A percentile compares a stretch with the other conserved stretches of the same genome.
Conservation (phyloP, 1,284 basidiomycete genomes). For the Gymnopus androsaceus region DNA sequence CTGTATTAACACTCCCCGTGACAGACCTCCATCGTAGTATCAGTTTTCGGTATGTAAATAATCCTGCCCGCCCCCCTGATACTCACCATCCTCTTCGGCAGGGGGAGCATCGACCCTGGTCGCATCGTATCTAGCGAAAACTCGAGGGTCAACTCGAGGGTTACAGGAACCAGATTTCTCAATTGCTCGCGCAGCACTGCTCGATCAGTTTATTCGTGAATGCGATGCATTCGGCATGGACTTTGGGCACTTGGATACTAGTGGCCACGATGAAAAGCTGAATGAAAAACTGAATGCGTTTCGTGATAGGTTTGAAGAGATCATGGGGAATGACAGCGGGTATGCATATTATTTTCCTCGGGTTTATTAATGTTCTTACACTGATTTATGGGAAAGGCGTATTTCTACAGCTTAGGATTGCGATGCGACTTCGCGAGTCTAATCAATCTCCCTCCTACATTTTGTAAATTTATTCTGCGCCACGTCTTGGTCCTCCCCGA, state of each 20-base stretch:
- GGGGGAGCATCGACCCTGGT: slow-evolving; percentile 64
- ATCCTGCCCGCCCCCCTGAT: neutral
- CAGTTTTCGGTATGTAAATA: slow-evolving; percentile 37
- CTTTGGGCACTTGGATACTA: slow-evolving; percentile 41
- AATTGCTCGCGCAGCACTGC: slow-evolving; percentile 50
- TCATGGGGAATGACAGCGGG: slow-evolving; percentile 35
- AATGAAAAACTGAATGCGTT: too few species aligned
- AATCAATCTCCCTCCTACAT: too few species aligned
- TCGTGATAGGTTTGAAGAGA: slow-evolving; percentile 35
- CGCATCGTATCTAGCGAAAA: slow-evolving; percentile 69
- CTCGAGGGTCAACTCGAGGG: too few species aligned
- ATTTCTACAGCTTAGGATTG: neutral
- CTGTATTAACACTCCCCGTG: slow-evolving; percentile 2
- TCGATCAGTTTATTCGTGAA: slow-evolving; percentile 67
- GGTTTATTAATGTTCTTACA: neutral
- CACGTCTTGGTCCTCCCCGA: too few species aligned
- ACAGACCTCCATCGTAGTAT: slow-evolving; percentile 39
- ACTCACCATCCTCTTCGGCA: slow-evolving; percentile 33
- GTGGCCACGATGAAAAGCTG: slow-evolving; percentile 29
- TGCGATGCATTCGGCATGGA: slow-evolving; percentile 58
- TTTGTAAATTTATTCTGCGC: too few species aligned
- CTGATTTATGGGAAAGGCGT: slow-evolving; percentile 2
- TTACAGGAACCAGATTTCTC: slow-evolving; percentile 70
- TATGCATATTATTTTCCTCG: slow-evolving; percentile 1
- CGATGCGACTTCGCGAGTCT: too few species aligned